Evolutionary conservation across 495 filamentous ascomycete genomes (phyloP).

Genomic region (Parachaetomium inaequale): DNA sequence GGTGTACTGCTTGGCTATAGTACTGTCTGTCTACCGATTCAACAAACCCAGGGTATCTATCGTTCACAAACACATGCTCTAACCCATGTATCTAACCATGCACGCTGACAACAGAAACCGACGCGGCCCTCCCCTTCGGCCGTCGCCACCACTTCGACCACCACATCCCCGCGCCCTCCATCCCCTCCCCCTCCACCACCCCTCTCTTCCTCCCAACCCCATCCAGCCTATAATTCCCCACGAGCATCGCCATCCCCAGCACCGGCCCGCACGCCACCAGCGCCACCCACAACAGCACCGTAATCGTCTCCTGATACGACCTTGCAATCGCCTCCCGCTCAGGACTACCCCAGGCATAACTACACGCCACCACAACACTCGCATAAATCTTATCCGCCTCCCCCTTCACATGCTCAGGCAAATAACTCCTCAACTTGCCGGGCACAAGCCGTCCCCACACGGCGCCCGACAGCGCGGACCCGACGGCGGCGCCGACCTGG

Average conservation of each 20-base stretch:
- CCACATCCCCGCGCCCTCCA: not conserved
- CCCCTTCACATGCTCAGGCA: constrained; percentile 50
- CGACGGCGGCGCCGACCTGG: constrained; percentile 59
- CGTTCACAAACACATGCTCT: not conserved
- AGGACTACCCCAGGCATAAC: constrained; percentile 46
- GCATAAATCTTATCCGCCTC: constrained; percentile 50
- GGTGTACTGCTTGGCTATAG: no score
- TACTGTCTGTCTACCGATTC: not conserved
- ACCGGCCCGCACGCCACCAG: constrained; percentile 43
- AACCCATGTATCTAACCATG: not conserved
- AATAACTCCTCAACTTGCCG: constrained; percentile 42
- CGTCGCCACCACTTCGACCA: constrained; percentile 3
- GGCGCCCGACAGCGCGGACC: constrained; percentile 55
- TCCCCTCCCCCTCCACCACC: not conserved
- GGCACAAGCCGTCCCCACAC: constrained; percentile 61
- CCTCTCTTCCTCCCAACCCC: constrained; percentile 27
- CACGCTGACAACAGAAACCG: not conserved
- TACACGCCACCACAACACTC: constrained; percentile 47
- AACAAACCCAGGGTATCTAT: constrained; percentile 3
- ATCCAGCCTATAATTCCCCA: constrained; percentile 51
- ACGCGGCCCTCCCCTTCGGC: not conserved
- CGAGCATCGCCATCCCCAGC: constrained; percentile 39
- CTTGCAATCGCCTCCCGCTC: constrained; percentile 50
- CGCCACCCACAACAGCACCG: constrained; percentile 49
- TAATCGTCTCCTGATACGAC: constrained; percentile 54